Base-by-base conservation (phyloP, 345 rosid species). In the Melaleuca quinquenervia region DNA sequence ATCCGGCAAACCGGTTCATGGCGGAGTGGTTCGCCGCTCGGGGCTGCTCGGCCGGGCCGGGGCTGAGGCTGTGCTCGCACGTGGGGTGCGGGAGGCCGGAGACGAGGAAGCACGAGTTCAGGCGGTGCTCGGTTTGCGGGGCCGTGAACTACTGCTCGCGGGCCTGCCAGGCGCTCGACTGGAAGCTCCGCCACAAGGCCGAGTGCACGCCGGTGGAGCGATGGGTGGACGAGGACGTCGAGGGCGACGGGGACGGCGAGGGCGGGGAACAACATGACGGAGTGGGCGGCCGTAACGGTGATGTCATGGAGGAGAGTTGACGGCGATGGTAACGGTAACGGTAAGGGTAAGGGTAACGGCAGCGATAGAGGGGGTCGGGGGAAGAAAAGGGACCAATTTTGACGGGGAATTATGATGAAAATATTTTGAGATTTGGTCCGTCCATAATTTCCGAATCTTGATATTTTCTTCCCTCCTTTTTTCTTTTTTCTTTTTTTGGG, bases 81-180 rank as follows among this genome's bases (percentile, higher is more conserved):
- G 94, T 85, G 3, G 94, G 99, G 8, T 97, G 99, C 56, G 99
- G 99, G 8, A 87, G 95, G 89, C 96, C 99, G 36, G 98, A 97
- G 96, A 95, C 98, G 11, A 88, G 98, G 85, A 64, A 90, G 5
- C 94, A 93, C 44, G 99, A 97, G 91, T 97, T 95, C 52, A 88
- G 99, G 85, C 88, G 98, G 82, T 97, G 99, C 84, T 95, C 98
- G 0, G 98, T 92, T 20, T 97, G 99, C 85, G 95, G 98, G 53
- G 89, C 85, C 7, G 99, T 95, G 32, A 95, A 95, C 86, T 97
- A 97, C 62, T 97, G 99, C 84, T 97, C 99, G 0, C 93, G 98
- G 36, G 99, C 93, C 1, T 97, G 99, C 56, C 99, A 97, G 84
- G 99, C 99, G 78, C 91, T 92, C 14, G 99, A 97, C 87, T 97